A percentile compares a stretch with the other conserved stretches of the same genome.
These are phyloP conservation scores for Aspergillus asperescens DNA, from an alignment of 495 filamentous ascomycete genomes.

Conservation along the genomic window DNA sequence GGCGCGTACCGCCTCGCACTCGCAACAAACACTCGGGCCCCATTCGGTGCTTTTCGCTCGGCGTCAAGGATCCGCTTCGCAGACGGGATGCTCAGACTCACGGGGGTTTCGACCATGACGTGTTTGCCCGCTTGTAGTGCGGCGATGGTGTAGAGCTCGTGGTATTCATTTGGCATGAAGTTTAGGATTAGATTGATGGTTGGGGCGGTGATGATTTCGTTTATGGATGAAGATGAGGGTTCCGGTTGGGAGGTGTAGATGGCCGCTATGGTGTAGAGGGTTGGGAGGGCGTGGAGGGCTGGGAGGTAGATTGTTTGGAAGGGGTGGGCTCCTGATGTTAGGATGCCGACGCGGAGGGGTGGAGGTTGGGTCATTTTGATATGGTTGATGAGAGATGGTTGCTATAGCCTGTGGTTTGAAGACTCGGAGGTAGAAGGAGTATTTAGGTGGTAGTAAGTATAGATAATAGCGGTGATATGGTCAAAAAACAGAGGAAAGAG, in stretches of 20 bases:
- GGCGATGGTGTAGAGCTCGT: constrained; percentile 43
- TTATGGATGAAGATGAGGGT: background rate
- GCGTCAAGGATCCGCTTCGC: constrained; percentile 41
- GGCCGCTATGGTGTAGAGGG: constrained; percentile 33
- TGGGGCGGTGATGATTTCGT: constrained; percentile 14
- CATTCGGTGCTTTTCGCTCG: constrained; percentile 18
- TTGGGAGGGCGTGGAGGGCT: constrained; percentile 35
- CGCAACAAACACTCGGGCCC: constrained; percentile 47
- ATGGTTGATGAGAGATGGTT: background rate
- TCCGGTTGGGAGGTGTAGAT: constrained; percentile 39
- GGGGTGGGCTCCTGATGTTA: constrained; percentile 41
- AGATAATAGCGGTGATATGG: no score
- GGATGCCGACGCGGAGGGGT: constrained; percentile 40
- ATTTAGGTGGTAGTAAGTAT: no score
- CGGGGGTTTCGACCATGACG: constrained; percentile 52
- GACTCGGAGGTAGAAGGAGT: background rate
- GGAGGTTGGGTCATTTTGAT: background rate
- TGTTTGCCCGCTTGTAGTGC: constrained; percentile 49
- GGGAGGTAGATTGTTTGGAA: constrained; percentile 49
- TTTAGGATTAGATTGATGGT: constrained; percentile 49
- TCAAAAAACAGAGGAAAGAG: no score
- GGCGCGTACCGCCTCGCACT: constrained; percentile 52
- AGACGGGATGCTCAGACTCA: constrained; percentile 40
- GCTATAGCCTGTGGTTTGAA: background rate
- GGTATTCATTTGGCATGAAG: constrained; percentile 47